Evolutionary conservation across 345 rosid genomes (phyloP).

Genomic region (Passiflora organensis): DNA sequence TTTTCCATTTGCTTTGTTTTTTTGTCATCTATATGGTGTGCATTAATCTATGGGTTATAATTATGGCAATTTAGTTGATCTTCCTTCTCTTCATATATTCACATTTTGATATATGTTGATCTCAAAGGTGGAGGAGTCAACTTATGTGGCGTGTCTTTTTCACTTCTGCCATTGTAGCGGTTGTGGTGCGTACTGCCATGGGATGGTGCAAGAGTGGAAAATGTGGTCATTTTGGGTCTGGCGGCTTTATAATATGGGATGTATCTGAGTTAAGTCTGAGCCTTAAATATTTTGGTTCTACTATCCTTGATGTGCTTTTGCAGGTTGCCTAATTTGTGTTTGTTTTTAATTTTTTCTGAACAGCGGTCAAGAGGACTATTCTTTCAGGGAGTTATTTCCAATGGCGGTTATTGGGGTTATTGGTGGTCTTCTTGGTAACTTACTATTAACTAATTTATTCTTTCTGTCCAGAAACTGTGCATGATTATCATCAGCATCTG

Average conservation of each 20-base stretch:
- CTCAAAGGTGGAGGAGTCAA: conserved; percentile 97
- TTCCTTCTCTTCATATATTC: neutral
- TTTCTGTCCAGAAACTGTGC: neutral
- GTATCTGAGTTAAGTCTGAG: conserved; percentile 67
- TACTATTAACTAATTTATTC: conserved; percentile 7
- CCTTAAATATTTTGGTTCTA: conserved; percentile 3
- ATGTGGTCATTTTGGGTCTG: conserved; percentile 96
- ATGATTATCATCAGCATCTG: neutral
- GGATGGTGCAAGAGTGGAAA: conserved; percentile 94
- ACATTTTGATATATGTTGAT: conserved; percentile 12
- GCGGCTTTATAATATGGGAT: conserved; percentile 93
- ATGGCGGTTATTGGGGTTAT: conserved; percentile 94
- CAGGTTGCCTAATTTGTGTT: conserved; percentile 13
- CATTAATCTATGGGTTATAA: neutral
- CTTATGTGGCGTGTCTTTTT: conserved; percentile 99
- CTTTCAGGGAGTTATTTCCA: conserved; percentile 83
- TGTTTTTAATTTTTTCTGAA: conserved; percentile 13
- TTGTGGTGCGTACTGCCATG: conserved; percentile 95
- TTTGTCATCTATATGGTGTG: neutral
- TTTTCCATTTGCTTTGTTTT: neutral
- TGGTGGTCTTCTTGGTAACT: conserved; percentile 88
- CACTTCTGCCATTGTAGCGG: conserved; percentile 95
- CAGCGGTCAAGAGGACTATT: conserved; percentile 97
- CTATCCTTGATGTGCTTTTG: conserved; percentile 7
- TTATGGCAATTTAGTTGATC: conserved; percentile 1